These are phyloP conservation scores for Boletus barrowsii DNA, from an alignment of 768 basidiomycete genomes.

Conservation along the genomic window DNA sequence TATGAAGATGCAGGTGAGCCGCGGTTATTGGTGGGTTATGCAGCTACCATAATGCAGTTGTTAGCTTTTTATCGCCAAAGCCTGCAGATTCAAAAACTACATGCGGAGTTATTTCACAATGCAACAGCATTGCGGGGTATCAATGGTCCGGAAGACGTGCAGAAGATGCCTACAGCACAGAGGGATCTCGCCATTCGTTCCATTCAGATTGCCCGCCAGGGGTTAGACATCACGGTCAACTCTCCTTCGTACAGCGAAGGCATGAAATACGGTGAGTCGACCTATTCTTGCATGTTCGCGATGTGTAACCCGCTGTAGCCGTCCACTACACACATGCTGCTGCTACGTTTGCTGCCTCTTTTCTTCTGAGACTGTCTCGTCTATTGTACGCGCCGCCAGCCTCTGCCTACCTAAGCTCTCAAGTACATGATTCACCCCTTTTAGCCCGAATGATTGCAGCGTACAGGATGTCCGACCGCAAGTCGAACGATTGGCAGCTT, in stretches of 20 bases:
- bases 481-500: slow-evolving; percentile 71
- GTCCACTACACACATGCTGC: slow-evolving; percentile 92
- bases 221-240: slow-evolving; percentile 81
- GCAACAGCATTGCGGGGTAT: slow-evolving; percentile 82
- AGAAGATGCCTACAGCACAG: slow-evolving; percentile 77
- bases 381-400: slow-evolving; percentile 64
- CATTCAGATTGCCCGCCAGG: slow-evolving; percentile 76
- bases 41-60: slow-evolving; percentile 4
- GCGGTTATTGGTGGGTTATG: background rate
- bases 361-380: slow-evolving; percentile 80
- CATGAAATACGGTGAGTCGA: slow-evolving; percentile 77
- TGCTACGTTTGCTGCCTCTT: slow-evolving; percentile 90
- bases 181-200: slow-evolving; percentile 77
- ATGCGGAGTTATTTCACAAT: slow-evolving; percentile 82
- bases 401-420: background rate
- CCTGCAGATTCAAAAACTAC: slow-evolving; percentile 81
- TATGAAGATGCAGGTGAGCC: slow-evolving; percentile 75
- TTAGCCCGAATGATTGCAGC: slow-evolving; percentile 83
- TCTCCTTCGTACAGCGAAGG: slow-evolving; percentile 84
- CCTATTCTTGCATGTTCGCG: background rate
- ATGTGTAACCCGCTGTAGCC: slow-evolving; percentile 40
- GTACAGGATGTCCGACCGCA: slow-evolving; percentile 67
- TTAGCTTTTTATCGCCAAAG: slow-evolving; percentile 86
- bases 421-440: background rate
- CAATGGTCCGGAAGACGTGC: slow-evolving; percentile 81